These are phyloP conservation scores for Raddia guianensis DNA, from an alignment of 176 grass and related monocot genomes.

Conservation along the genomic window DNA sequence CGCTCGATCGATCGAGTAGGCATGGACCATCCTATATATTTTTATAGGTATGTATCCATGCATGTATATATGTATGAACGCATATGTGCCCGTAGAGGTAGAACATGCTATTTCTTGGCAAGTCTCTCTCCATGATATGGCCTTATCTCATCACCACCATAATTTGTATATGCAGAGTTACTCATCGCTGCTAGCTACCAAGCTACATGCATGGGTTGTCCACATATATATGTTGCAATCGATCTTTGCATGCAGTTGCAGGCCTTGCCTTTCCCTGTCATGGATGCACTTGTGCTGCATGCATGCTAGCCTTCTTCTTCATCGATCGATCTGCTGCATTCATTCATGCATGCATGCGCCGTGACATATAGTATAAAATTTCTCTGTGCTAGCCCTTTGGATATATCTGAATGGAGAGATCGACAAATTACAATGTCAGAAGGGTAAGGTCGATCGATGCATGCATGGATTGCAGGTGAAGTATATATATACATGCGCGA, in stretches of 20 bases:
- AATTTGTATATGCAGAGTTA: constrained; percentile 35
- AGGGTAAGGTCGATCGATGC: no score
- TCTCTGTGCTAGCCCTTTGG: not conserved
- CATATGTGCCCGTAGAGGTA: not conserved
- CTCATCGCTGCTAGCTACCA: not conserved
- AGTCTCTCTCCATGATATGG: constrained; percentile 57
- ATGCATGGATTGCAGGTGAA: not conserved
- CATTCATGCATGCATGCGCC: not conserved
- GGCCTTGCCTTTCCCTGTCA: constrained; percentile 11
- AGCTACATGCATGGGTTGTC: constrained; percentile 21
- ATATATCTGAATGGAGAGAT: constrained; percentile 31
- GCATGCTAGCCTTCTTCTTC: no score
- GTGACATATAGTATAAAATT: not conserved
- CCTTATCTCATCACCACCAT: constrained; percentile 59
- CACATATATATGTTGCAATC: not conserved
- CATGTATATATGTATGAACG: not conserved
- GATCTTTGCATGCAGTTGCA: constrained; percentile 9
- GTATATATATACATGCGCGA: constrained; percentile 6
- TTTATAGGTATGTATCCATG: not conserved
- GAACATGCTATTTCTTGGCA: constrained; percentile 64
- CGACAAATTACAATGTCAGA: constrained; percentile 1
- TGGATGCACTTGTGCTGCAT: not conserved
- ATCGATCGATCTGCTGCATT: not conserved
- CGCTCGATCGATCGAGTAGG: not conserved
- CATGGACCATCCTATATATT: constrained; percentile 37